A percentile compares a stretch with the other conserved stretches of the same genome.
Evolutionary conservation across 768 basidiomycete genomes (phyloP).

Genomic region (Dioszegia aurantiaca): DNA sequence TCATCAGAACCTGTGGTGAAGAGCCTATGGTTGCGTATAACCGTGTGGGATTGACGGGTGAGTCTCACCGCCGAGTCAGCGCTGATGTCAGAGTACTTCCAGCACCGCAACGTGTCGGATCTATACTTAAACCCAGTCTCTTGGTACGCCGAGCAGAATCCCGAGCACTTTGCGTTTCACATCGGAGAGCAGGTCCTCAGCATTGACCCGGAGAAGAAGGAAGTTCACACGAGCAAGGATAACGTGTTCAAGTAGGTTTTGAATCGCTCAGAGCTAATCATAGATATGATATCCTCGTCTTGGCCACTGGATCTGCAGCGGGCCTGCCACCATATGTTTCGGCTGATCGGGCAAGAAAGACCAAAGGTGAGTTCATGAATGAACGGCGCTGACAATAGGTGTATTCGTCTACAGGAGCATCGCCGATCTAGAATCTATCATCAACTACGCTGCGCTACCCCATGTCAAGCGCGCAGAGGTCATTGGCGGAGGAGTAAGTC

Average conservation of each 20-base stretch:
- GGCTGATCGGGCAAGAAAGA: constrained; percentile 52
- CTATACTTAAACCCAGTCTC: constrained; percentile 61
- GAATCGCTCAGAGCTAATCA: not conserved
- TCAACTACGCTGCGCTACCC: constrained; percentile 59
- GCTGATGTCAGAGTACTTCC: constrained; percentile 58
- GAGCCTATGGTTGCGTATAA: constrained; percentile 52
- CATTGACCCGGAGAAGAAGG: constrained; percentile 48
- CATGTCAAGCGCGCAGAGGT: constrained; percentile 58
- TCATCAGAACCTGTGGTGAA: constrained; percentile 64
- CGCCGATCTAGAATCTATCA: constrained; percentile 64
- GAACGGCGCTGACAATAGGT: constrained; percentile 50
- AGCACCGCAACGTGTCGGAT: constrained; percentile 62
- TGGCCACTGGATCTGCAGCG: constrained; percentile 70
- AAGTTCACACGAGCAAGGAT: constrained; percentile 46
- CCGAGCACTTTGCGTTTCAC: constrained; percentile 57
- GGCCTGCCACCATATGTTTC: constrained; percentile 63
- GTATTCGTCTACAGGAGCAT: constrained; percentile 72
- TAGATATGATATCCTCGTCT: constrained; percentile 63
- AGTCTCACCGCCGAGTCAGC: not conserved
- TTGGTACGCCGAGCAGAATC: constrained; percentile 65
- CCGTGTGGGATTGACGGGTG: constrained; percentile 53
- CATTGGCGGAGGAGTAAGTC: constrained; percentile 62
- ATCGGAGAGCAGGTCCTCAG: constrained; percentile 46
- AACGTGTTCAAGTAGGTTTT: constrained; percentile 10
- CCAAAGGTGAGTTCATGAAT: constrained; percentile 35